These are phyloP conservation scores for Didymella pomorum DNA, from an alignment of 2,329 filamentous ascomycete genomes.

Conservation along the genomic window DNA sequence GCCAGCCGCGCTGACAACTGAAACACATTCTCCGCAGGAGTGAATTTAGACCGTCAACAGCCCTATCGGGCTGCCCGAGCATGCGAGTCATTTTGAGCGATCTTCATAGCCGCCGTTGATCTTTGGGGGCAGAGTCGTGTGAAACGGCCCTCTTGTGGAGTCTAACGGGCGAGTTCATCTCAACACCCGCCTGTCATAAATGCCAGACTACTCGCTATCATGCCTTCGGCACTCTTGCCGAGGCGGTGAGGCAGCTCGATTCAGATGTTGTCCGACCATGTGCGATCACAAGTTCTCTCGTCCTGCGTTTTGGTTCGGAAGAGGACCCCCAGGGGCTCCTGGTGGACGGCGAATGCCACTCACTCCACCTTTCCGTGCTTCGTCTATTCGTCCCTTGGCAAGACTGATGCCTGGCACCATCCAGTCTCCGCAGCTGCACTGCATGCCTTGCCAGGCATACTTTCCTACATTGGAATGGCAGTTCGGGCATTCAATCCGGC, in stretches of 20 bases:
- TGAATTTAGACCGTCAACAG: not conserved
- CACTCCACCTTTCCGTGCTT: slow-evolving; percentile 55
- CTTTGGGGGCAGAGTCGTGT: slow-evolving; percentile 2
- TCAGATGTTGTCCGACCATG: not conserved
- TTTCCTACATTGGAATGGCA: slow-evolving; percentile 87
- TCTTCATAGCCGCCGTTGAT: not conserved
- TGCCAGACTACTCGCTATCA: not conserved
- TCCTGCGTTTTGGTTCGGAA: slow-evolving; percentile 4
- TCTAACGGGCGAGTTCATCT: not conserved
- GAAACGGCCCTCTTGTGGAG: slow-evolving; percentile 5
- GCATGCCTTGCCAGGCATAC: slow-evolving; percentile 95
- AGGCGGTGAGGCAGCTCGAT: not conserved
- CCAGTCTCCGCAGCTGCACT: slow-evolving; percentile 91
- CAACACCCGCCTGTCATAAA: not conserved
- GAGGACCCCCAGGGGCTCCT: slow-evolving; percentile 25
- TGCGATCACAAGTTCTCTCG: slow-evolving; percentile 16
- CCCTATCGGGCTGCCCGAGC: slow-evolving; percentile 8
- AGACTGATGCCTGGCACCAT: slow-evolving; percentile 89
- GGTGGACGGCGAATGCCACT: slow-evolving; percentile 47
- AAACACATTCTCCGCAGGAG: not conserved
- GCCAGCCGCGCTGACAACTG: not conserved
- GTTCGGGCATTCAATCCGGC: slow-evolving; percentile 84
- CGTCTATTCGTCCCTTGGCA: slow-evolving; percentile 82
- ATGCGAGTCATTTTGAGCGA: slow-evolving; percentile 4
- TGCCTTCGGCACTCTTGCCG: not conserved